Evolutionary conservation across 495 filamentous ascomycete genomes (phyloP).

Genomic region (Tetracladium setigerum): DNA sequence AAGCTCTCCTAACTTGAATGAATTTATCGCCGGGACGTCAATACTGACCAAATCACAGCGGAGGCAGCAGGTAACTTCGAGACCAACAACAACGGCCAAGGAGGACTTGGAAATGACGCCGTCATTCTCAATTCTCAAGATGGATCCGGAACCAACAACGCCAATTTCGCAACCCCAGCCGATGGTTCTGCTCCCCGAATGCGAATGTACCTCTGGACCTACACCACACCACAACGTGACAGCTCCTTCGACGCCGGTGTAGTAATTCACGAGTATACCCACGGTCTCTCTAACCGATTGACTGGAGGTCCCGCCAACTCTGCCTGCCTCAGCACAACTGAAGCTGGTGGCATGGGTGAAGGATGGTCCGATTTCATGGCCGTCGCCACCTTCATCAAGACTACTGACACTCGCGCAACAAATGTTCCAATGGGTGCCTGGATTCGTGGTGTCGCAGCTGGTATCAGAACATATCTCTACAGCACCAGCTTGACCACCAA

Average conservation of each 20-base stretch:
- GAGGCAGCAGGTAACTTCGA: constrained; percentile 49
- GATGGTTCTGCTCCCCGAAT: constrained; percentile 42
- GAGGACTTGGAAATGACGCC: constrained; percentile 38
- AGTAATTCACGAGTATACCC: constrained; percentile 31
- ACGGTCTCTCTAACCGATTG: constrained; percentile 42
- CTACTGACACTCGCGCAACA: constrained; percentile 34
- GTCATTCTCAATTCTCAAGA: constrained; percentile 49
- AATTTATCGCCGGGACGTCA: too few species aligned
- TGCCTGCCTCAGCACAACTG: constrained; percentile 34
- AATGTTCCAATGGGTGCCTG: constrained; percentile 39
- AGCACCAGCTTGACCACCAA: constrained; percentile 38
- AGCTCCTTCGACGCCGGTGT: constrained; percentile 38
- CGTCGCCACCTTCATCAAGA: constrained; percentile 41
- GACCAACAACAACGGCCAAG: constrained; percentile 37
- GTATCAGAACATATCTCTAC: constrained; percentile 43
- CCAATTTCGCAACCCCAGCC: constrained; percentile 43
- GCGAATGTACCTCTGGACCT: constrained; percentile 42
- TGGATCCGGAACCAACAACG: constrained; percentile 42
- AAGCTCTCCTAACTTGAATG: too few species aligned
- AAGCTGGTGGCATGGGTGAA: constrained; percentile 47
- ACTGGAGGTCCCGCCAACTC: constrained; percentile 46
- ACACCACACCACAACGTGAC: constrained; percentile 34
- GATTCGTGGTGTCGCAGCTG: constrained; percentile 30
- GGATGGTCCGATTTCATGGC: constrained; percentile 49
- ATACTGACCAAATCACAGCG: too few species aligned